Evolutionary conservation across 164 flowering plant genomes (phyloP).

Genomic region (Magnolia changhungtana): DNA sequence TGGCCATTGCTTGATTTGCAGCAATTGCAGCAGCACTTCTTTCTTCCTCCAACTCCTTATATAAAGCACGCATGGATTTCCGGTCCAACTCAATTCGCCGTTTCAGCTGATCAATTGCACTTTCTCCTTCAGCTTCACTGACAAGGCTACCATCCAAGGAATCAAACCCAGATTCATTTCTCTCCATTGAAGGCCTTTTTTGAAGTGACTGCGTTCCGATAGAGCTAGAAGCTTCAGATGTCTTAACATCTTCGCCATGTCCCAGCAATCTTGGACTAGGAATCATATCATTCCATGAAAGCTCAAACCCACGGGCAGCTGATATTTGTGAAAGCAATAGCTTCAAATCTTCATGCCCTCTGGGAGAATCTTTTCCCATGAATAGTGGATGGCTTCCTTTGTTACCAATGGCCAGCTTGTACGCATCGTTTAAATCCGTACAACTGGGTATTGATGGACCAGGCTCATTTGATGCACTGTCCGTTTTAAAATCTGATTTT

Average conservation of each 20-base stretch:
- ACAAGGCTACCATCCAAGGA: slow-evolving; percentile 41
- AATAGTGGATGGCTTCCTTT: slow-evolving; percentile 54
- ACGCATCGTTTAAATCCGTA: slow-evolving; percentile 74
- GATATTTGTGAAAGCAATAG: slow-evolving; percentile 67
- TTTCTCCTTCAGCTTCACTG: slow-evolving; percentile 57
- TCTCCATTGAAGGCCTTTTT: slow-evolving; percentile 32
- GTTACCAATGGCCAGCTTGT: slow-evolving; percentile 55
- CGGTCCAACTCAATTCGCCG: slow-evolving; percentile 68
- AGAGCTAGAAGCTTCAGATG: slow-evolving; percentile 37
- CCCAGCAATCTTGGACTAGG: slow-evolving; percentile 65
- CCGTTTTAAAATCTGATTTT: slow-evolving; percentile 6
- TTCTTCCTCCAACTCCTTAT: slow-evolving; percentile 84
- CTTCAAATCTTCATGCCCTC: slow-evolving; percentile 65
- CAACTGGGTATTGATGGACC: slow-evolving; percentile 22
- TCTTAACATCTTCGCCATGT: slow-evolving; percentile 44
- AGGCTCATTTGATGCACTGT: slow-evolving; percentile 9
- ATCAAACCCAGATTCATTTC: slow-evolving; percentile 67
- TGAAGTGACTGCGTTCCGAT: slow-evolving; percentile 28
- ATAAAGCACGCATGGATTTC: slow-evolving; percentile 46
- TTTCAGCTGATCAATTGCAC: slow-evolving; percentile 53
- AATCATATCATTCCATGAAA: slow-evolving; percentile 45
- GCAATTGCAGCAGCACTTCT: slow-evolving; percentile 90
- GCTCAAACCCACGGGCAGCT: slow-evolving; percentile 52
- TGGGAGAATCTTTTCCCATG: slow-evolving; percentile 49
- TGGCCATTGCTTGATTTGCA: slow-evolving; percentile 90